A percentile compares a stretch with the other conserved stretches of the same genome.
Conservation (phyloP, 495 filamentous ascomycete species). For the Ramalina intermedia region DNA sequence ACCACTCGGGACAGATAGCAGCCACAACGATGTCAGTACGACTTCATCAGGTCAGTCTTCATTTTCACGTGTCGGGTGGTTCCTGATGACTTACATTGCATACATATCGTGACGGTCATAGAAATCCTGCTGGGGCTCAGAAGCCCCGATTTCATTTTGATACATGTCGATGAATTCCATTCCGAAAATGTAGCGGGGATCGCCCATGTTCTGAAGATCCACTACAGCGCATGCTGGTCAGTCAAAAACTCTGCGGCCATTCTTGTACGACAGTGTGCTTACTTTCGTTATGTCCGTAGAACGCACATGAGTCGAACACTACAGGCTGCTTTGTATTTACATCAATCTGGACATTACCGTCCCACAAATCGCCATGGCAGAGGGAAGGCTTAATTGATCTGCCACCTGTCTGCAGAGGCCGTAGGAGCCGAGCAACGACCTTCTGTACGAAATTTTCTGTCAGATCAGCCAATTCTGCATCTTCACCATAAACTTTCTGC, state of each 20-base stretch:
- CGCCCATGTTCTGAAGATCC: slow-evolving; percentile 1
- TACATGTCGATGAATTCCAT: slow-evolving; percentile 1
- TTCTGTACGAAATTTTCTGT: slow-evolving; percentile 16
- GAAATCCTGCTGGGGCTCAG: slow-evolving; percentile 1
- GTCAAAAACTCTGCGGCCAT: too few species aligned
- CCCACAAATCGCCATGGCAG: slow-evolving; percentile 18
- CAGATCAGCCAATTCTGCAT: slow-evolving; percentile 17
- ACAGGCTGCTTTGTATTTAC: slow-evolving; percentile 11
- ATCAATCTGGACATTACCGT: slow-evolving; percentile 14
- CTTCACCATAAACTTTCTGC: slow-evolving; percentile 17
- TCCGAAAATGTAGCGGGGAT: background rate
- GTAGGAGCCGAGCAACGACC: slow-evolving; percentile 22
- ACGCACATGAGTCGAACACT: slow-evolving; percentile 14
- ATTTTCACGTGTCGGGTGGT: too few species aligned
- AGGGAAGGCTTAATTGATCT: slow-evolving; percentile 14
- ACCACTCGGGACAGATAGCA: too few species aligned
- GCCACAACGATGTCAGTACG: too few species aligned
- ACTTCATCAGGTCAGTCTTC: too few species aligned
- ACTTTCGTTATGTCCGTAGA: slow-evolving; percentile 21
- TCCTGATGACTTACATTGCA: too few species aligned
- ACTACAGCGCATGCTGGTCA: background rate
- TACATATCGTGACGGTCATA: too few species aligned
- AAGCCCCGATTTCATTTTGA: slow-evolving; percentile 1
- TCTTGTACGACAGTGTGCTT: background rate
- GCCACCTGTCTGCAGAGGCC: slow-evolving; percentile 18